A percentile compares a stretch with the other conserved stretches of the same genome.
Conservation (phyloP, 2,329 filamentous ascomycete species). For the Zopfia rhizophila region DNA sequence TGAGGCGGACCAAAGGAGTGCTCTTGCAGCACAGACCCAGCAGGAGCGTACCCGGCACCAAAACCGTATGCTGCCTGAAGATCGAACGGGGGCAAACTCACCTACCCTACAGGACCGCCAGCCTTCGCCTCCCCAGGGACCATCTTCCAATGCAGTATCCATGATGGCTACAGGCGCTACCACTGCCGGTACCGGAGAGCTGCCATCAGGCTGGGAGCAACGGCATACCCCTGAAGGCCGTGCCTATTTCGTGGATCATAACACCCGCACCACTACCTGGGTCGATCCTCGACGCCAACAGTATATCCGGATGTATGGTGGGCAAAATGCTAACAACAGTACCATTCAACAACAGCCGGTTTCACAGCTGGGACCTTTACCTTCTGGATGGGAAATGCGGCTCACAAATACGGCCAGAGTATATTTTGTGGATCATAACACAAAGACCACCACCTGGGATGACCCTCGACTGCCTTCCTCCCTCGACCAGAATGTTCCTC, state of each 20-base stretch:
- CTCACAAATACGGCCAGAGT: conserved; percentile 97
- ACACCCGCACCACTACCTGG: conserved; percentile 97
- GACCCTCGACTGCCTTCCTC: conserved; percentile 95
- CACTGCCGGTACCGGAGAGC: conserved; percentile 91
- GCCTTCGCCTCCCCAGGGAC: conserved; percentile 48
- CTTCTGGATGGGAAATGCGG: conserved; percentile 99
- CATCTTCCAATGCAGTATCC: conserved; percentile 70
- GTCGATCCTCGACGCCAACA: conserved; percentile 97
- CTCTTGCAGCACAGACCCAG: conserved; percentile 90
- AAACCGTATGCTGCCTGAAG: conserved; percentile 94
- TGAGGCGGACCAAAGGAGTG: conserved; percentile 77
- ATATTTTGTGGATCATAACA: conserved; percentile 99
- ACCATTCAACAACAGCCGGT: conserved; percentile 98
- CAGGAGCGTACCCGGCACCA: conserved; percentile 93
- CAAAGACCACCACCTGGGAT: conserved; percentile 99
- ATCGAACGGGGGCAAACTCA: conserved; percentile 92
- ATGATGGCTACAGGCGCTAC: conserved; percentile 97
- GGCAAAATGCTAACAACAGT: conserved; percentile 77
- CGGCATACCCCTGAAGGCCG: conserved; percentile 94
- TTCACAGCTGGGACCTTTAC: conserved; percentile 92
- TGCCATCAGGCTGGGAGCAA: conserved; percentile 96
- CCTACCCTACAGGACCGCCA: conserved; percentile 74
- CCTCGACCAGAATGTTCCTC: conserved; percentile 95
- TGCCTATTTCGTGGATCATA: conserved; percentile 98
- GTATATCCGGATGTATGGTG: conserved; percentile 98